phyloP scores from a whole-genome alignment of 805 yeast genomes.

The Candida vartiovaarae region DNA sequence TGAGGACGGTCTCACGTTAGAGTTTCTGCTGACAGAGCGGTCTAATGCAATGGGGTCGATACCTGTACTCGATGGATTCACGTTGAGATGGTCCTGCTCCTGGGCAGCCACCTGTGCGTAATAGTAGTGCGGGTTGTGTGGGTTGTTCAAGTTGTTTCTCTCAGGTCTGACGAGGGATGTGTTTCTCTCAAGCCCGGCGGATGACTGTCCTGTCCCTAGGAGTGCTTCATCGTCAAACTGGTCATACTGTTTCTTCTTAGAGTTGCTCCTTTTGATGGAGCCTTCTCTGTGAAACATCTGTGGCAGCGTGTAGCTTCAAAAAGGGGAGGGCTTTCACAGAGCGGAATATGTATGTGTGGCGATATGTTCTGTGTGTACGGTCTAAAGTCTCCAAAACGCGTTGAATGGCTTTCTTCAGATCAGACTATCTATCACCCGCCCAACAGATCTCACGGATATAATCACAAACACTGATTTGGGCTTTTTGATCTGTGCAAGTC shows the following conservation, averaged over 20 bases:
- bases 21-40: slow-evolving; percentile 9
- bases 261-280: slow-evolving; percentile 18
- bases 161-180: slow-evolving; percentile 81
- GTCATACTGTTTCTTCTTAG: slow-evolving; percentile 17
- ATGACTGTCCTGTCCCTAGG: slow-evolving; percentile 16
- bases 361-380: too few species aligned
- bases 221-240: slow-evolving; percentile 29
- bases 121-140: slow-evolving; percentile 70
- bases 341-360: too few species aligned
- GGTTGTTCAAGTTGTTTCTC: slow-evolving; percentile 55
- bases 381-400: too few species aligned
- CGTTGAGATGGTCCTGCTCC: slow-evolving; percentile 52
- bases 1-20: slow-evolving; percentile 9
- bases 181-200: slow-evolving; percentile 32
- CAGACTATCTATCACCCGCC: too few species aligned
- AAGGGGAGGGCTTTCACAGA: too few species aligned
- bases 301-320: neutral
- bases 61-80: slow-evolving; percentile 70
- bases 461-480: too few species aligned
- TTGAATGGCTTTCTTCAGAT: too few species aligned
- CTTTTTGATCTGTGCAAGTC: too few species aligned
- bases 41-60: slow-evolving; percentile 42
- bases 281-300: slow-evolving; percentile 21
- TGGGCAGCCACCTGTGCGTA: slow-evolving; percentile 69
- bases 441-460: too few species aligned